Percentiles rank a stretch among this genome's conserved stretches.
Conservation (phyloP, 306 rosid genomes). For the Cyclanthera cordifolia region DNA sequence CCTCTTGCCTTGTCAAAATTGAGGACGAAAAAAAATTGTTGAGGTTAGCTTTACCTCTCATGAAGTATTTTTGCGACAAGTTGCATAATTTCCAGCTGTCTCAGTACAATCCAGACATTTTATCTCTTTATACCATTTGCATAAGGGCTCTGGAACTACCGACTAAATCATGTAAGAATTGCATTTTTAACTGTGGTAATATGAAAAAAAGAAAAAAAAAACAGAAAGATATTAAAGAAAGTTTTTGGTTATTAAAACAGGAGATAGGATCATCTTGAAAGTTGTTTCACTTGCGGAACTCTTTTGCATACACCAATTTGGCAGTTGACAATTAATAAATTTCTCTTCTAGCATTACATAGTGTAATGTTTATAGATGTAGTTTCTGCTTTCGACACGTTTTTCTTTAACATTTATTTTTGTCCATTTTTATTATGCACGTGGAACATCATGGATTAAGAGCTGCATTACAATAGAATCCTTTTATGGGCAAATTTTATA, state of each 20-base stretch:
- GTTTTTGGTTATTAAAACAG: neutral
- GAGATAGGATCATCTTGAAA: neutral
- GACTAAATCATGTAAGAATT: neutral
- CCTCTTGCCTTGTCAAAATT: conserved; percentile 88
- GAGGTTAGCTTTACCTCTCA: conserved; percentile 35
- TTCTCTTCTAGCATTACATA: neutral
- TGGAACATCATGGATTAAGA: neutral
- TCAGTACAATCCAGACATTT: neutral
- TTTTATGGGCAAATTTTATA: neutral
- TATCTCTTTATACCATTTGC: neutral
- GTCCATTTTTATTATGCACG: neutral
- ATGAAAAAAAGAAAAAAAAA: neutral
- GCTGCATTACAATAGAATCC: neutral
- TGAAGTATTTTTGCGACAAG: neutral
- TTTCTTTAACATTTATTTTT: neutral
- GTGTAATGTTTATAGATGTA: neutral
- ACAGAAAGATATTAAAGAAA: neutral
- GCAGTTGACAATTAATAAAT: neutral
- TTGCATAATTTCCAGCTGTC: neutral
- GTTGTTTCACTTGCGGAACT: neutral
- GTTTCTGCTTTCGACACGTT: neutral
- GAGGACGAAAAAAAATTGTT: conserved; percentile 47
- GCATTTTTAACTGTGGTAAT: neutral
- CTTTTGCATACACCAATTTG: neutral
- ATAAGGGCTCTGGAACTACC: neutral